phyloP scores from a whole-genome alignment of 495 filamentous ascomycete genomes.

The Hypoxylon fuscum region DNA sequence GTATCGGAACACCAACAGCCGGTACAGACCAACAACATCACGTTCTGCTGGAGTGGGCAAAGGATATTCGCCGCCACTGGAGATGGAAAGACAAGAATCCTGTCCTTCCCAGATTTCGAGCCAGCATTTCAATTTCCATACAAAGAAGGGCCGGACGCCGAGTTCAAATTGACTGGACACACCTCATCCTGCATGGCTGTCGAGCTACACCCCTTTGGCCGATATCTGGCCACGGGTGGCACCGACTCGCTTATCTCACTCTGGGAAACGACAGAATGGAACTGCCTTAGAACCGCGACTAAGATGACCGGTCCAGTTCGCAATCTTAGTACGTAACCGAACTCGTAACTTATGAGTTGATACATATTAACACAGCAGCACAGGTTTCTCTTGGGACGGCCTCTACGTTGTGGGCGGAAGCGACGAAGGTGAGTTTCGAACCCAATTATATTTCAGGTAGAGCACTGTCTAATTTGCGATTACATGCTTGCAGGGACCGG shows the following conservation, averaged over 20 bases:
- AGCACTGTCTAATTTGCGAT: constrained; percentile 22
- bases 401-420: constrained; percentile 85
- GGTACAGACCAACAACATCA: constrained; percentile 81
- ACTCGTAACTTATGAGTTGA: background rate
- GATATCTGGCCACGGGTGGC: constrained; percentile 87
- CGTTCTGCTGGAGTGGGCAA: constrained; percentile 79
- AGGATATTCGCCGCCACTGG: constrained; percentile 83
- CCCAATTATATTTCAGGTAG: constrained; percentile 29
- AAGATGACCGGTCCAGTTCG: constrained; percentile 81
- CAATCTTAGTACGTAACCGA: constrained; percentile 67
- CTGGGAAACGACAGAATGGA: constrained; percentile 94
- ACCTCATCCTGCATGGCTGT: constrained; percentile 79
- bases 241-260: constrained; percentile 87
- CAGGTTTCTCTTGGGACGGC: constrained; percentile 86
- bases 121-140: constrained; percentile 55
- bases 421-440: constrained; percentile 71
- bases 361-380: constrained; percentile 21
- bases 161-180: constrained; percentile 79
- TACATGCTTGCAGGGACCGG: constrained; percentile 54
- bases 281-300: constrained; percentile 82
- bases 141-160: constrained; percentile 50
- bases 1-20: constrained; percentile 73
- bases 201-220: constrained; percentile 76
- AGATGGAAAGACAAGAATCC: constrained; percentile 82
- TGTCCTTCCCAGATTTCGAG: constrained; percentile 72